Evolutionary conservation across 1,139 yeast genomes (phyloP).

Genomic region (Tardiomyces depauwii): DNA sequence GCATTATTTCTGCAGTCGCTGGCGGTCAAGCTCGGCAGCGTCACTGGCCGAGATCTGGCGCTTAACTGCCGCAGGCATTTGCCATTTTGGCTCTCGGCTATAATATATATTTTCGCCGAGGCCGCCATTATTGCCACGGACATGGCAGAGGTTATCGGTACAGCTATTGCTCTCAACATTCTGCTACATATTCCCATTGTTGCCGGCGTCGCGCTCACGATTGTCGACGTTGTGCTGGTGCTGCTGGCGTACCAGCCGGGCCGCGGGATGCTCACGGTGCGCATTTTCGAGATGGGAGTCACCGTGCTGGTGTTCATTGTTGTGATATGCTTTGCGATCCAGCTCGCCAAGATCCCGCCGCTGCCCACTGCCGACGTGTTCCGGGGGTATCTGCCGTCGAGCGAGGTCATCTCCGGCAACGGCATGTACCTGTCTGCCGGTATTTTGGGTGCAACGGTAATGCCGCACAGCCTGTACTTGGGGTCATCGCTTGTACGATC

Average conservation of each 20-base stretch:
- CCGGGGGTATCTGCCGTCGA: conserved; percentile 62
- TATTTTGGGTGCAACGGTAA: conserved; percentile 71
- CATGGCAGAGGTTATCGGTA: conserved; percentile 78
- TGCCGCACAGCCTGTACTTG: conserved; percentile 69
- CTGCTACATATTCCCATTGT: conserved; percentile 58
- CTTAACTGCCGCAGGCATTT: conserved; percentile 52
- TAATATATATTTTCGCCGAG: conserved; percentile 61
- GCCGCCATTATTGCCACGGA: conserved; percentile 77
- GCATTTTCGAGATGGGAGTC: conserved; percentile 55
- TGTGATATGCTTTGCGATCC: conserved; percentile 60
- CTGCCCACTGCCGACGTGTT: conserved; percentile 40
- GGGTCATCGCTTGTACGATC: conserved; percentile 74
- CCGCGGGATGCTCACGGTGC: conserved; percentile 50
- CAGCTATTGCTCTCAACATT: conserved; percentile 74
- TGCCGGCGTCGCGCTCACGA: conserved; percentile 66
- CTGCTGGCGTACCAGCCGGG: conserved; percentile 68
- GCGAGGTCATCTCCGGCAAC: conserved; percentile 45
- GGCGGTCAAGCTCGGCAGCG: conserved; percentile 67
- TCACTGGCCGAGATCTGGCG: conserved; percentile 70
- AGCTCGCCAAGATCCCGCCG: conserved; percentile 44
- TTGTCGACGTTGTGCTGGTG: conserved; percentile 61
- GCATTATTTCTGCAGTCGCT: conserved; percentile 66
- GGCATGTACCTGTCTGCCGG: conserved; percentile 71
- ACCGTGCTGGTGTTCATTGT: conserved; percentile 59
- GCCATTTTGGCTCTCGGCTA: conserved; percentile 48